A percentile compares a stretch with the other conserved stretches of the same genome.
Conservation (phyloP, 148 eudicot genomes). For the Heliosperma pusillum region DNA sequence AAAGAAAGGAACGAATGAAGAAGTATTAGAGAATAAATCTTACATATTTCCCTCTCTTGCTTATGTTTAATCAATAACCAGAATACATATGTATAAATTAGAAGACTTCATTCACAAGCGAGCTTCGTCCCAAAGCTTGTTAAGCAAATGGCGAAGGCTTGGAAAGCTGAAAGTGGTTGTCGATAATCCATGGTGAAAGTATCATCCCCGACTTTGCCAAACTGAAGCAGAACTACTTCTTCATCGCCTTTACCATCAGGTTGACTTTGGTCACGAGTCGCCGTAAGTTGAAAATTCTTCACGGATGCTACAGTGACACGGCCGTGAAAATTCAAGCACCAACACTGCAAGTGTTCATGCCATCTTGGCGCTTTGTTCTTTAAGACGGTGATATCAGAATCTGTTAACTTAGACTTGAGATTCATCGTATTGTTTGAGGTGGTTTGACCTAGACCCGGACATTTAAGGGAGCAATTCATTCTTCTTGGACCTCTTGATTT, state of each 20-base stretch:
- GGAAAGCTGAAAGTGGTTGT: constrained; percentile 89
- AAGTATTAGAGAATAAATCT: not conserved
- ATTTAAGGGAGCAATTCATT: constrained; percentile 67
- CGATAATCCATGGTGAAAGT: constrained; percentile 92
- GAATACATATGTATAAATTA: not conserved
- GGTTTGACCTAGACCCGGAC: constrained; percentile 43
- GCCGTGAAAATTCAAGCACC: constrained; percentile 98
- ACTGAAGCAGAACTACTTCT: constrained; percentile 86
- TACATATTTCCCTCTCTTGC: constrained; percentile 1
- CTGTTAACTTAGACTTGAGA: constrained; percentile 27
- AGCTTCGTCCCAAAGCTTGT: constrained; percentile 96
- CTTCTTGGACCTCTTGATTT: constrained; percentile 97
- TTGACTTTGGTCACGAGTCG: constrained; percentile 77
- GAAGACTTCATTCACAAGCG: constrained; percentile 66
- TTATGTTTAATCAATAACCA: constrained; percentile 4
- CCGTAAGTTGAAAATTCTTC: constrained; percentile 87
- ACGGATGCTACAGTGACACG: constrained; percentile 95
- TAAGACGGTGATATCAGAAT: constrained; percentile 42
- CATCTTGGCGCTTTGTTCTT: constrained; percentile 93
- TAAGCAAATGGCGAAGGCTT: constrained; percentile 93
- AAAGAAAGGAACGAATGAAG: not conserved
- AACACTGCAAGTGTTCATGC: constrained; percentile 93
- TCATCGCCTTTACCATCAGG: constrained; percentile 87
- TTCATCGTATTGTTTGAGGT: constrained; percentile 21
- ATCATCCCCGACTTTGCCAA: constrained; percentile 89